Base-by-base conservation (phyloP, 1,139 yeast genomes). In the Blastobotrys elegans region DNA sequence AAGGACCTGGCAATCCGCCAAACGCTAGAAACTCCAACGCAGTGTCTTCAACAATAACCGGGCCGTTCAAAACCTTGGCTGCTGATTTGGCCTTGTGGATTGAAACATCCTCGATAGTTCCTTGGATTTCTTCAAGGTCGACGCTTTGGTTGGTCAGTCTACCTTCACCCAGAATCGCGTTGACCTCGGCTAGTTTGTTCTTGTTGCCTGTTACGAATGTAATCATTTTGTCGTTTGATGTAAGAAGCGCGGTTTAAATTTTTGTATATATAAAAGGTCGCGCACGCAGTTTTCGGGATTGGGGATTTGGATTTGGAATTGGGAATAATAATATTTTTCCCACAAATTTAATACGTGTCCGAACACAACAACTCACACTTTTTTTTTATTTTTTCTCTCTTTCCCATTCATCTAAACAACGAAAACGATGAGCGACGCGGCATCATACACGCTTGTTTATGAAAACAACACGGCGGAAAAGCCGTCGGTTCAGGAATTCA, bases 21-120 rank as follows among this genome's bases (percentile, higher is more conserved):
- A 84, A 75, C 1, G 95, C 96, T 49, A 75, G 76, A 65, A 85
- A 94, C 8, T 84, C 88, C 43, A 94, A 75, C 47, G 96, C 90
- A 0, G 98, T 94, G 61, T 94, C 99, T 63, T 94, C 99, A 2
- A 90, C 96, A 48, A 94, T 73, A 0, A 88, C 97, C 0, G 97
- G 94, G 0, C 89, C 90, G 1, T 69, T 65, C 6, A 77, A 55
- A 2, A 73, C 59, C 13, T 67, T 63, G 2, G 95, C 92, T 1
- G 98, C 99, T 33, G 80, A 72, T 55, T 71, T 67, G 47, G 95
- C 90, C 66, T 94, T 94, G 60, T 82, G 87, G 43, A 72, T 75
- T 0, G 96, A 85, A 31, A 94, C 92, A 50, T 85, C 84, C 43
- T 83, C 84, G 45, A 89, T 77, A 17, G 92, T 70, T 29, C 97